Evolutionary conservation across 2,329 filamentous ascomycete species (phyloP).

Genomic region (Calycina herbarum): DNA sequence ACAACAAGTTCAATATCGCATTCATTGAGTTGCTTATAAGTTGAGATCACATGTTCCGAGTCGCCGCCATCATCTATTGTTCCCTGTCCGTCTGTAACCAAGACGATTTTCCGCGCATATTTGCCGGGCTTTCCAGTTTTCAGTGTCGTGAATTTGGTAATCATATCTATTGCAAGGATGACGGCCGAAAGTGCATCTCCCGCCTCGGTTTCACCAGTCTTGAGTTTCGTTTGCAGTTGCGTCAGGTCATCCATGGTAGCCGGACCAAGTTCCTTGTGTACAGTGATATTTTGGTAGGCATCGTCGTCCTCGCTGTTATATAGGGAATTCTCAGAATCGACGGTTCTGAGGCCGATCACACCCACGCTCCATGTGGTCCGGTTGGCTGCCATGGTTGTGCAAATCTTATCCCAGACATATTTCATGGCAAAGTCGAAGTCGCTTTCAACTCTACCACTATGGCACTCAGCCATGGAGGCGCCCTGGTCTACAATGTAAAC

Average conservation of each 20-base stretch:
- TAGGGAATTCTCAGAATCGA: slow-evolving; percentile 71
- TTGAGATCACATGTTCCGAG: slow-evolving; percentile 45
- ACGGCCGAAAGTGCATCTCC: slow-evolving; percentile 90
- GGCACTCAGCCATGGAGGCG: slow-evolving; percentile 74
- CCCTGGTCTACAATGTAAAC: slow-evolving; percentile 91
- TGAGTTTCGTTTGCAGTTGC: slow-evolving; percentile 61
- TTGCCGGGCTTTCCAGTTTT: slow-evolving; percentile 54
- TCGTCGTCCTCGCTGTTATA: slow-evolving; percentile 54
- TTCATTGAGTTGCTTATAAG: slow-evolving; percentile 72
- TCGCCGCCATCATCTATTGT: slow-evolving; percentile 11
- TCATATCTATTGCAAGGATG: slow-evolving; percentile 84
- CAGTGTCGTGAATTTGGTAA: slow-evolving; percentile 74
- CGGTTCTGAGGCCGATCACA: slow-evolving; percentile 81
- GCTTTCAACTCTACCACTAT: slow-evolving; percentile 69
- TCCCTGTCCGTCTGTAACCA: slow-evolving; percentile 81
- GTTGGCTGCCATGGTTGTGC: slow-evolving; percentile 64
- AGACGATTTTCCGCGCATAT: slow-evolving; percentile 75
- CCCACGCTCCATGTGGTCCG: slow-evolving; percentile 74
- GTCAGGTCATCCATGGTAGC: slow-evolving; percentile 69
- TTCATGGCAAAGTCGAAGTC: slow-evolving; percentile 88
- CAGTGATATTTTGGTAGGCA: slow-evolving; percentile 74
- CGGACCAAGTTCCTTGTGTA: slow-evolving; percentile 67
- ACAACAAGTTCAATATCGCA: slow-evolving; percentile 76
- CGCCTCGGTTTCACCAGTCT: slow-evolving; percentile 63
- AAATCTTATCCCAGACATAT: slow-evolving; percentile 94